Conservation (phyloP, 2,329 filamentous ascomycete genomes). For the Alternaria tenuissima region DNA sequence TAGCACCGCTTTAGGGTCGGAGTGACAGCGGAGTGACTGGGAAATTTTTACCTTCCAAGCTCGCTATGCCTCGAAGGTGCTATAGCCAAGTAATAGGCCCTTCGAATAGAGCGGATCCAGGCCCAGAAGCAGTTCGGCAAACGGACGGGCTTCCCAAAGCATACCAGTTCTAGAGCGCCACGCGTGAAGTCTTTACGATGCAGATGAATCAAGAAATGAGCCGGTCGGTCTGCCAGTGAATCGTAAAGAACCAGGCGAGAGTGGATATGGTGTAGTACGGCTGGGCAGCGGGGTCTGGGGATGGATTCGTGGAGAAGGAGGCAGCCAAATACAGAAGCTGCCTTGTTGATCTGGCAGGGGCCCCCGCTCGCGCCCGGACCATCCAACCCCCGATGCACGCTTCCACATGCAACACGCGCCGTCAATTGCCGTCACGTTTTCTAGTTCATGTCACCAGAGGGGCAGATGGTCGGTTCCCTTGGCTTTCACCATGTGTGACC, state of each 20-base stretch:
- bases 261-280: slow-evolving; percentile 7
- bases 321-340: slow-evolving; percentile 18
- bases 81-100: slow-evolving; percentile 8
- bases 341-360: slow-evolving; percentile 13
- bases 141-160: slow-evolving; percentile 26
- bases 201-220: slow-evolving; percentile 17
- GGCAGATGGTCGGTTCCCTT: slow-evolving; percentile 13
- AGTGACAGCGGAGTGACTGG: slow-evolving; percentile 2
- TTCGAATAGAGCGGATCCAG: slow-evolving; percentile 22
- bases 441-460: slow-evolving; percentile 14
- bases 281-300: slow-evolving; percentile 19
- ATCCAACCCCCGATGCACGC: slow-evolving; percentile 26
- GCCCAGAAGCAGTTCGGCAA: slow-evolving; percentile 22
- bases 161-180: slow-evolving; percentile 15
- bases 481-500: slow-evolving; percentile 18
- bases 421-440: slow-evolving; percentile 11
- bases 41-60: background rate
- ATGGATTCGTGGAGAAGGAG: slow-evolving; percentile 26
- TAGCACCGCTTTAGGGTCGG: slow-evolving; percentile 16
- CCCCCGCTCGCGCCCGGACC: slow-evolving; percentile 14
- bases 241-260: slow-evolving; percentile 6
- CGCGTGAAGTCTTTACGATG: background rate
- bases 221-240: slow-evolving; percentile 11
- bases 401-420: slow-evolving; percentile 14
- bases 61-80: slow-evolving; percentile 4